phyloP scores from a whole-genome alignment of 768 basidiomycete genomes.

The Cystofilobasidium ferigula region DNA sequence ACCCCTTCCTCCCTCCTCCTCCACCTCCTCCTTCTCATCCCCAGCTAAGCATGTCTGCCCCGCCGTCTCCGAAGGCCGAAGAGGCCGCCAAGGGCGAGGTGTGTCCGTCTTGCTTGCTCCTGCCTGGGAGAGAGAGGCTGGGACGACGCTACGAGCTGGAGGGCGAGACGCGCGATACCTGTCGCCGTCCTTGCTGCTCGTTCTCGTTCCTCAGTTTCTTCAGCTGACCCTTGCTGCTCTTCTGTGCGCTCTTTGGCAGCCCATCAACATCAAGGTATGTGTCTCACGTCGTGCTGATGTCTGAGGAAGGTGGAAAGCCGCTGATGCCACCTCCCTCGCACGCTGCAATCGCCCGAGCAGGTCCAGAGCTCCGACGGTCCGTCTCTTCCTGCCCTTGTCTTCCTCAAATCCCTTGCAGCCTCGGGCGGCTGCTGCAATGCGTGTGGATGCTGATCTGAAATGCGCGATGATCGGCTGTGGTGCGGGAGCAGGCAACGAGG shows the following conservation, averaged over 20 bases:
- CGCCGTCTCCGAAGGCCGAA: neutral
- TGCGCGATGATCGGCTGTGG: too few species aligned
- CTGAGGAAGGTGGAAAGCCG: too few species aligned
- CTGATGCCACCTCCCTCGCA: neutral
- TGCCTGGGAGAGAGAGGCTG: neutral
- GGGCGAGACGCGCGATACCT: neutral
- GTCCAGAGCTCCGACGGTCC: neutral
- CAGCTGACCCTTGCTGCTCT: neutral
- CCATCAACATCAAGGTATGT: constrained; percentile 4
- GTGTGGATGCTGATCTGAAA: too few species aligned
- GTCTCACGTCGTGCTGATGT: neutral
- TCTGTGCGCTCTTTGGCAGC: neutral
- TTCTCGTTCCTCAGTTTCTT: neutral
- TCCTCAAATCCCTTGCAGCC: too few species aligned
- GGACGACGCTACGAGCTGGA: too few species aligned
- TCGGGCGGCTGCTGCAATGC: too few species aligned
- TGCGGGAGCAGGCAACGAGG: too few species aligned
- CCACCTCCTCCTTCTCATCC: neutral
- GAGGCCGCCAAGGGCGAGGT: constrained; percentile 10
- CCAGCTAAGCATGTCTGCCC: neutral
- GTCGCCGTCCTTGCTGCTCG: neutral
- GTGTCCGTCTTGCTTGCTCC: neutral
- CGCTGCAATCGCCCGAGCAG: neutral
- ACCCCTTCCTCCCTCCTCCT: neutral
- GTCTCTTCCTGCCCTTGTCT: too few species aligned